A percentile compares a stretch with the other conserved stretches of the same genome.
Evolutionary conservation across 1,284 basidiomycete species (phyloP).

Genomic region (Malassezia equina): DNA sequence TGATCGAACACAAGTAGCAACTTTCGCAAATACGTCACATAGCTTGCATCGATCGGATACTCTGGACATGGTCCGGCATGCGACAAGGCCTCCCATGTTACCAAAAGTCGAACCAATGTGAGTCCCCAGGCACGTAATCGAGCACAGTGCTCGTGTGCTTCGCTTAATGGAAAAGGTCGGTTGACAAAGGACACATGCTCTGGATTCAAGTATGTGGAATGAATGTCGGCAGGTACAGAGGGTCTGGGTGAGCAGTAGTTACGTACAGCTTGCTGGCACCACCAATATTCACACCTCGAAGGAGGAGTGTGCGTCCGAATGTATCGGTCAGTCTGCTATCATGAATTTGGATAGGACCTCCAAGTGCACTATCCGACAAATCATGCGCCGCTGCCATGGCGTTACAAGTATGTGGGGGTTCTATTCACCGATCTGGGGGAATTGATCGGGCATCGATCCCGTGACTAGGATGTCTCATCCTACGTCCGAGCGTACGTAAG

Average conservation of each 20-base stretch:
- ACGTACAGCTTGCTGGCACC: constrained; percentile 48
- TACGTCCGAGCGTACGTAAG: not conserved
- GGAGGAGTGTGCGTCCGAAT: constrained; percentile 39
- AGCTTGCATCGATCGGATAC: constrained; percentile 64
- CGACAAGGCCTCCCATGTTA: constrained; percentile 94
- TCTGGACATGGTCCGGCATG: constrained; percentile 55
- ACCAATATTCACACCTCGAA: constrained; percentile 48
- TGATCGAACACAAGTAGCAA: constrained; percentile 67
- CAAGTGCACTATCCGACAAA: constrained; percentile 24
- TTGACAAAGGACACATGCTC: constrained; percentile 12
- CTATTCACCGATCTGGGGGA: not conserved
- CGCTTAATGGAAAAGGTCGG: constrained; percentile 15
- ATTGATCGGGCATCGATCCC: not conserved
- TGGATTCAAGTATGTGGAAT: constrained; percentile 30
- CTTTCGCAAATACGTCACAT: constrained; percentile 66
- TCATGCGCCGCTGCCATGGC: constrained; percentile 21
- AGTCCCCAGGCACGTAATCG: constrained; percentile 48
- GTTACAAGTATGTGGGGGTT: not conserved
- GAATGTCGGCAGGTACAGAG: not conserved
- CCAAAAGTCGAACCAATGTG: constrained; percentile 55
- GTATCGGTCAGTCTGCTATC: constrained; percentile 41
- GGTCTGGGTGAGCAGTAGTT: constrained; percentile 8
- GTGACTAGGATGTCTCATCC: not conserved
- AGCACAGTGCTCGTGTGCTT: constrained; percentile 33
- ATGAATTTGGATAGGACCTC: constrained; percentile 17